Percentiles rank a stretch among this genome's conserved stretches.
Conservation (phyloP, 805 yeast genomes). For the Saccharomycopsis fodiens region DNA sequence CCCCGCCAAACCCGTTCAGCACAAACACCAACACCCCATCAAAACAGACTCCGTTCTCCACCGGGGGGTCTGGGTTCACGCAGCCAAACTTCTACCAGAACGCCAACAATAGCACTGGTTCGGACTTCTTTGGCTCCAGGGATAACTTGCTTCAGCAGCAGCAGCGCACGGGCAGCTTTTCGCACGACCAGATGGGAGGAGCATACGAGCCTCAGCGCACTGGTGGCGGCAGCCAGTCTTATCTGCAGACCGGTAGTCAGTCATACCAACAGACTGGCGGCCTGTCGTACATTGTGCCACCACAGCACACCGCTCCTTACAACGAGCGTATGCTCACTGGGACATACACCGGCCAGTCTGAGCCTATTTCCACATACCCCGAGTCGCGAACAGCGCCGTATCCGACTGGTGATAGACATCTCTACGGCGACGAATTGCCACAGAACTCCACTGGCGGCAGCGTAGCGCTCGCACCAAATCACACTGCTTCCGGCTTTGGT, state of each 20-base stretch:
- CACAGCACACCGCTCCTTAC: slow-evolving; percentile 1
- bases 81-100: background rate
- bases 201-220: too few species aligned
- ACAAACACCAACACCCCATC: background rate
- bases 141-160: background rate
- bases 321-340: slow-evolving; percentile 6
- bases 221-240: too few species aligned
- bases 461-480: background rate
- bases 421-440: too few species aligned
- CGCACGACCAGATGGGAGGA: too few species aligned
- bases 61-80: background rate
- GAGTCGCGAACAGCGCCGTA: too few species aligned
- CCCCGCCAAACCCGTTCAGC: slow-evolving; percentile 1
- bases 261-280: too few species aligned
- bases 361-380: too few species aligned
- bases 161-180: background rate
- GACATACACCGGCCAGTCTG: background rate
- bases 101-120: background rate
- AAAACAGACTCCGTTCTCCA: background rate
- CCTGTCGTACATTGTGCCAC: too few species aligned
- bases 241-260: too few species aligned
- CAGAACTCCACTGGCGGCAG: background rate
- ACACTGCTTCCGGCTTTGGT: slow-evolving; percentile 10
- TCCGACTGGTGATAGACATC: too few species aligned
- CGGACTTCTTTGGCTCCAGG: background rate